A percentile compares a stretch with the other conserved stretches of the same genome.
Conservation (phyloP, 2,329 filamentous ascomycete species). For the Huntiella omanensis region DNA sequence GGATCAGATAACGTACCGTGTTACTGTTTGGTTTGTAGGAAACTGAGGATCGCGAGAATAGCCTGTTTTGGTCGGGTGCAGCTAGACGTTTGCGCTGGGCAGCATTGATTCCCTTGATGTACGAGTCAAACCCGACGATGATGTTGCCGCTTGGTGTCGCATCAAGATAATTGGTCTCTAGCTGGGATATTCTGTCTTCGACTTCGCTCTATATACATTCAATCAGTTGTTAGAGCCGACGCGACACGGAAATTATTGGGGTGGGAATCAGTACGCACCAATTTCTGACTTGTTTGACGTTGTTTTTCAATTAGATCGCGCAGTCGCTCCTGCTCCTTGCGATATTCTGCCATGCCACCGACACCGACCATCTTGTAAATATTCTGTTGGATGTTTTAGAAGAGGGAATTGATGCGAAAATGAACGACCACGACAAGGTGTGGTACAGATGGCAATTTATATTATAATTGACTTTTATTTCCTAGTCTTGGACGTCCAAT, state of each 20-base stretch:
- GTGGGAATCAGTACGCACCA: slow-evolving; percentile 17
- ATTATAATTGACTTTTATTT: too few species aligned
- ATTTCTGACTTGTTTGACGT: slow-evolving; percentile 20
- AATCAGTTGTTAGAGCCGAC: neutral
- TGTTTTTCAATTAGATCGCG: slow-evolving; percentile 29
- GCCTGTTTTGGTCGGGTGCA: slow-evolving; percentile 49
- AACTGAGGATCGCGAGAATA: slow-evolving; percentile 51
- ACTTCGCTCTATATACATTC: slow-evolving; percentile 18
- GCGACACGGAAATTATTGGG: neutral
- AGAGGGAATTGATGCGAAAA: too few species aligned
- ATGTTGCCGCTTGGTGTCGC: slow-evolving; percentile 84
- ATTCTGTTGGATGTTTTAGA: neutral
- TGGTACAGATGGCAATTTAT: too few species aligned
- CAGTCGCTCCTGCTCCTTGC: slow-evolving; percentile 29
- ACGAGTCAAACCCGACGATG: slow-evolving; percentile 93
- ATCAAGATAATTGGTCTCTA: slow-evolving; percentile 78
- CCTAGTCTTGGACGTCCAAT: too few species aligned
- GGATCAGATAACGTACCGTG: slow-evolving; percentile 16
- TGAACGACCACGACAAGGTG: too few species aligned
- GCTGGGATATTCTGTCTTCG: slow-evolving; percentile 69
- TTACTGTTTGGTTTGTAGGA: slow-evolving; percentile 33
- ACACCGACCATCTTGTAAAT: slow-evolving; percentile 8
- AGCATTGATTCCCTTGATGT: slow-evolving; percentile 67
- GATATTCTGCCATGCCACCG: slow-evolving; percentile 25
- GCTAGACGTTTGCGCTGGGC: slow-evolving; percentile 45